Base-by-base conservation (phyloP, 2,329 filamentous ascomycete species). In the Thermomyces lanuginosus region DNA sequence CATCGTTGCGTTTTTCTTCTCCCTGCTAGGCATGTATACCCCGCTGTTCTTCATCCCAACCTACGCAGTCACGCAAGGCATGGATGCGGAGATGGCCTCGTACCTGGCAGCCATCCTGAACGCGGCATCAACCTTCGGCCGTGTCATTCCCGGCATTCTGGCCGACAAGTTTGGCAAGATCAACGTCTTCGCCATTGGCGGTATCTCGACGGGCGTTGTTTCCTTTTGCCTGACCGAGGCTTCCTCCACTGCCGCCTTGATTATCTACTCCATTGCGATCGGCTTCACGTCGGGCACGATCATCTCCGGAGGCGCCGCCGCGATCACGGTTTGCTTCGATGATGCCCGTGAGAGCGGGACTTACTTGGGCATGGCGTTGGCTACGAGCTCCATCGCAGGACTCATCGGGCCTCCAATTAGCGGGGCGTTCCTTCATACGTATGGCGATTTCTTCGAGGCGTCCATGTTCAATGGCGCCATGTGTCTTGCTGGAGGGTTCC, bases 361-460 rank as follows among this genome's bases (percentile, higher is more conserved):
- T 5, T 37, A 39, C 18, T 26, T 40, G 27, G 37, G 39, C 1
- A 40, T 41, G 32, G 40, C 37, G 5, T 24, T 45, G 28, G 36
- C 43, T 1, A 22, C 63, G 1, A 43, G 48, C 4, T 51, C 55
- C 0, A 26, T 69, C 16, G 61, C 55, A 1, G 52, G 49, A 3
- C 37, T 72, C 17, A 50, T 65, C 3, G 64, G 61, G 0, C 57
- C 58, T 8, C 62, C 63, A 0, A 46, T 61, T 22, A 58, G 54
- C 26, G 61, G 61, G 3, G 54, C 48, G 1, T 42, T 64, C 22
- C 39, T 69, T 3, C 44, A 53, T 3, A 37, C 27, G 6, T 63
- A 60, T 29, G 51, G 43, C 1, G 49, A 51, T 0, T 62, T 52
- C 30, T 31, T 37, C 2, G 31, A 58, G 33, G 44, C 48, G 1